Percentiles rank a stretch among this genome's conserved stretches.
Conservation (phyloP, 148 eudicot species). For the Selenicereus undatus region DNA sequence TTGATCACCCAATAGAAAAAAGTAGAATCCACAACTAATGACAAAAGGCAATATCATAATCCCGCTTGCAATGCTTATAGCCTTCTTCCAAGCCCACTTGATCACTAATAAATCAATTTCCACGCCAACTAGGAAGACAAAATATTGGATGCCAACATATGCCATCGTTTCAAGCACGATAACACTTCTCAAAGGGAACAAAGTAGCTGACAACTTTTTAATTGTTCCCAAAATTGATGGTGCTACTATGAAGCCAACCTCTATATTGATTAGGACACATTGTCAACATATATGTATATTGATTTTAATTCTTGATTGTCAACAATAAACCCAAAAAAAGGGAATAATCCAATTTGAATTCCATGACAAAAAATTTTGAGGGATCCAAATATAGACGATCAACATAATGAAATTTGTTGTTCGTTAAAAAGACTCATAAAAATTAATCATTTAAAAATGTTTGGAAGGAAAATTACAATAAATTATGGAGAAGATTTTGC, state of each 20-base stretch:
- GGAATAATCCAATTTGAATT: no score
- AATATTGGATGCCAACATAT: slow-evolving; percentile 56
- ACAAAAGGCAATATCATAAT: slow-evolving; percentile 62
- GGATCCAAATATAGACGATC: not conserved
- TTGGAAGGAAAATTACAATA: no score
- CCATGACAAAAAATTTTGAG: no score
- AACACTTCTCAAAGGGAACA: slow-evolving; percentile 56
- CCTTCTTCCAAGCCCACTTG: slow-evolving; percentile 42
- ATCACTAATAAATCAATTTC: slow-evolving; percentile 57
- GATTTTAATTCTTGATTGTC: not conserved
- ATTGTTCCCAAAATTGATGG: slow-evolving; percentile 54
- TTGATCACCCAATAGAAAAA: slow-evolving; percentile 19
- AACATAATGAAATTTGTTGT: not conserved
- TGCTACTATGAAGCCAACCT: slow-evolving; percentile 68
- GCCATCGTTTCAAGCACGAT: slow-evolving; percentile 75
- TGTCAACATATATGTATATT: not conserved
- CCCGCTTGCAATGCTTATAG: slow-evolving; percentile 49
- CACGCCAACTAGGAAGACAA: slow-evolving; percentile 63
- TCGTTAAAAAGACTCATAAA: no score
- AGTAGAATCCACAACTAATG: slow-evolving; percentile 40
- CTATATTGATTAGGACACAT: not conserved
- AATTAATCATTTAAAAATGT: no score
- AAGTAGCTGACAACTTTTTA: slow-evolving; percentile 12
- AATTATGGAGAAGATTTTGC: no score
- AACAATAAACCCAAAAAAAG: no score